Conservation (phyloP, 495 filamentous ascomycete genomes). For the Aspergillus cristatus region DNA sequence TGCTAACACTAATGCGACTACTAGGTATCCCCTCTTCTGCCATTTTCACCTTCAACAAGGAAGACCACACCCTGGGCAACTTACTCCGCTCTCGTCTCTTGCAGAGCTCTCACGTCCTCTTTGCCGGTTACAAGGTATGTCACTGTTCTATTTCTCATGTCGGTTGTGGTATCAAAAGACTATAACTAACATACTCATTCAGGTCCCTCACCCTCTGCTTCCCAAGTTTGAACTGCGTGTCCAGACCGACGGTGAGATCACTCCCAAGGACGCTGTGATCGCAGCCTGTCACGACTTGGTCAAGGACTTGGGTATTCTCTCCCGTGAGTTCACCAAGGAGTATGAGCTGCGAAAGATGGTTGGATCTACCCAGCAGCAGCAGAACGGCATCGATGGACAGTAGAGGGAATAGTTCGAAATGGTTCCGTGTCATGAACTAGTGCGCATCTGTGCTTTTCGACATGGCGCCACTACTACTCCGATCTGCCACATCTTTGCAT, state of each 20-base stretch:
- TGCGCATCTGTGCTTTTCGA: slow-evolving; percentile 2
- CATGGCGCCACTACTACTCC: too few relatives aligned
- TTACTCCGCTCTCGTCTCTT: slow-evolving; percentile 73
- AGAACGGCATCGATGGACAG: slow-evolving; percentile 18
- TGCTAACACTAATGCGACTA: not conserved
- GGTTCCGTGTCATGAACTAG: not conserved
- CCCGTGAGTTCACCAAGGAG: slow-evolving; percentile 88
- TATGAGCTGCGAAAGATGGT: slow-evolving; percentile 89
- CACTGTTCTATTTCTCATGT: not conserved
- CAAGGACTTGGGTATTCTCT: slow-evolving; percentile 61
- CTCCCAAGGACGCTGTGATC: slow-evolving; percentile 79
- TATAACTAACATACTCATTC: slow-evolving; percentile 7
- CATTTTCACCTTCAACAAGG: slow-evolving; percentile 90
- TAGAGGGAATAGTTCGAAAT: slow-evolving; percentile 1
- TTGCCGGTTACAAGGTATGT: slow-evolving; percentile 79
- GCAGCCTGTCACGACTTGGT: slow-evolving; percentile 70
- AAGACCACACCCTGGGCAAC: slow-evolving; percentile 95
- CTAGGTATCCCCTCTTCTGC: slow-evolving; percentile 71
- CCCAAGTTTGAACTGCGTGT: slow-evolving; percentile 79
- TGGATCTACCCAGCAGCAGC: slow-evolving; percentile 42
- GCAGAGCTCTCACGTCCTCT: slow-evolving; percentile 66
- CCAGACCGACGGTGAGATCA: slow-evolving; percentile 82
- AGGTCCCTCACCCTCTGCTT: slow-evolving; percentile 78
- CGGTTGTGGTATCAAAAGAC: not conserved
- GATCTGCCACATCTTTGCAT: too few relatives aligned